A percentile compares a stretch with the other conserved stretches of the same genome.
Evolutionary conservation across 2,329 filamentous ascomycete species (phyloP).

Genomic region (Colletotrichum sp.): DNA sequence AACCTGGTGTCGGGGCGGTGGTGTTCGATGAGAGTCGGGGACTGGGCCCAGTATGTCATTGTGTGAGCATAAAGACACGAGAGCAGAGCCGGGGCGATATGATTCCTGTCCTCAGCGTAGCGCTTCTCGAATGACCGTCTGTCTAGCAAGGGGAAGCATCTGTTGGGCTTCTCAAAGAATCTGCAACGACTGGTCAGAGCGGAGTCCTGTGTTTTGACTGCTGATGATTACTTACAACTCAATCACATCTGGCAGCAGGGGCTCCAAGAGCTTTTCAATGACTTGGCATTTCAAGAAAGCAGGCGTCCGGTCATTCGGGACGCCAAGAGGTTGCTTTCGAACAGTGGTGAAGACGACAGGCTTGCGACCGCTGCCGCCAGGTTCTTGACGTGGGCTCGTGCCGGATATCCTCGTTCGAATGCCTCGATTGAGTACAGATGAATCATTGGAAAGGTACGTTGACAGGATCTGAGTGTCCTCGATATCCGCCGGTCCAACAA

Average conservation of each 20-base stretch:
- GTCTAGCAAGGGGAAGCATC: constrained; percentile 67
- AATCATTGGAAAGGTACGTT: constrained; percentile 32
- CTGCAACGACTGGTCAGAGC: constrained; percentile 30
- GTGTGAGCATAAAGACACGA: constrained; percentile 63
- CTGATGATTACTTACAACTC: constrained; percentile 40
- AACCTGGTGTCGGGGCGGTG: constrained; percentile 63
- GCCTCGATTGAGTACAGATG: background rate
- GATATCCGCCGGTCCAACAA: constrained; percentile 64
- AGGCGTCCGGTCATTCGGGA: constrained; percentile 39
- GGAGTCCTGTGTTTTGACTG: no score
- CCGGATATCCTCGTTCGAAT: constrained; percentile 8
- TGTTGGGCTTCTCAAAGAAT: constrained; percentile 60
- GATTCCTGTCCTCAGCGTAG: constrained; percentile 47
- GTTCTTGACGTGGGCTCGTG: constrained; percentile 1
- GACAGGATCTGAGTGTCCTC: constrained; percentile 65
- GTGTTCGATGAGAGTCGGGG: constrained; percentile 44
- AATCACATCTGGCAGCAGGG: constrained; percentile 55
- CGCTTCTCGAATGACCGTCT: constrained; percentile 56
- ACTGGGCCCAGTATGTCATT: constrained; percentile 61
- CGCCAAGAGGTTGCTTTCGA: constrained; percentile 48
- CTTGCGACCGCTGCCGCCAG: constrained; percentile 2
- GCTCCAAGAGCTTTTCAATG: constrained; percentile 64
- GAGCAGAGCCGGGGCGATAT: constrained; percentile 60
- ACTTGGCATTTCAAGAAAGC: constrained; percentile 55
- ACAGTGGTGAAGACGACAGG: constrained; percentile 53